Conservation (phyloP, 2,329 filamentous ascomycete genomes). For the Aspergillus ochraceus region DNA sequence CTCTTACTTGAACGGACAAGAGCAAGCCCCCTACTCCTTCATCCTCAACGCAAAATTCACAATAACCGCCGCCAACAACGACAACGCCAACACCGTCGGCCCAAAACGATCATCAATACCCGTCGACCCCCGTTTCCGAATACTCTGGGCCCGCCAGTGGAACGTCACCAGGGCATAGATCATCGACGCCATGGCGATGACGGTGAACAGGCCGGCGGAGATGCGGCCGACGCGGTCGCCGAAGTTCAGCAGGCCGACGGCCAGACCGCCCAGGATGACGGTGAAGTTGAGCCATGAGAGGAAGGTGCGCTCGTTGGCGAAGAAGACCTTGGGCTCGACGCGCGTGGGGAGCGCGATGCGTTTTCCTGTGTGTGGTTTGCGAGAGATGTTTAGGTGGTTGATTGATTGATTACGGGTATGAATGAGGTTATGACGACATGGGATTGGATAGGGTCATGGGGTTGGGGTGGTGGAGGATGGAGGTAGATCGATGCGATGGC, state of each 20-base stretch:
- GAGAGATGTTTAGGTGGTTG: conserved; percentile 6
- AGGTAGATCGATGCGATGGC: background rate
- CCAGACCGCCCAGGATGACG: conserved; percentile 93
- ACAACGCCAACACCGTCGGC: conserved; percentile 84
- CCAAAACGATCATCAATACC: conserved; percentile 97
- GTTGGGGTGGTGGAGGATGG: too few species aligned
- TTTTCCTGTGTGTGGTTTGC: conserved; percentile 66
- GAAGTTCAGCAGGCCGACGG: conserved; percentile 97
- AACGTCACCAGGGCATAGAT: conserved; percentile 92
- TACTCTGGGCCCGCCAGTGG: conserved; percentile 94
- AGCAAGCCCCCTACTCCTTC: conserved; percentile 19
- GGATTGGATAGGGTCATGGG: background rate
- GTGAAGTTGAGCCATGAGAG: conserved; percentile 99
- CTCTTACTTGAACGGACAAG: too few species aligned
- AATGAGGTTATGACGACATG: background rate
- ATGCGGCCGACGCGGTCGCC: conserved; percentile 93
- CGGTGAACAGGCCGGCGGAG: conserved; percentile 87
- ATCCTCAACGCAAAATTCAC: conserved; percentile 88
- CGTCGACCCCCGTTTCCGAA: conserved; percentile 84
- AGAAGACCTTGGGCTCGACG: conserved; percentile 99
- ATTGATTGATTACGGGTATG: background rate
- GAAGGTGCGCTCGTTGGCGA: conserved; percentile 99
- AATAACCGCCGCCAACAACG: conserved; percentile 82
- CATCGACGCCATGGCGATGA: conserved; percentile 94
- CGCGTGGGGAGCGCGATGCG: conserved; percentile 96